Evolutionary conservation across 768 basidiomycete species (phyloP).

Genomic region (Rhodotorula kratochvilovae): DNA sequence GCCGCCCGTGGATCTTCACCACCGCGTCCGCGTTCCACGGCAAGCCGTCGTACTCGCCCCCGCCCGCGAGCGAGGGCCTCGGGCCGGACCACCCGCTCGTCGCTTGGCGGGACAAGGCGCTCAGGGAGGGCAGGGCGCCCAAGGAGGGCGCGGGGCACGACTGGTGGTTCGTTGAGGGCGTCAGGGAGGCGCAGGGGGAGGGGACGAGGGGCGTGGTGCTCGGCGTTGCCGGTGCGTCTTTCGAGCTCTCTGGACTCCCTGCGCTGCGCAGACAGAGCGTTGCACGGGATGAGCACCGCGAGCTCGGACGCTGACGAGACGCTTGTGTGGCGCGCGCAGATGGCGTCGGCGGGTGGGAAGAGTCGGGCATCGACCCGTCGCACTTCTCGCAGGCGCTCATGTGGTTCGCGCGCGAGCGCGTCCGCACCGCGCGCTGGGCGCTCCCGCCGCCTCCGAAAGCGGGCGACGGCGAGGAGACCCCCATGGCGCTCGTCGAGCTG

Average conservation of each 20-base stretch:
- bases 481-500: neutral
- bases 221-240: slow-evolving; percentile 26
- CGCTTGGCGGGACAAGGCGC: slow-evolving; percentile 18
- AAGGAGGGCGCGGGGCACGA: slow-evolving; percentile 34
- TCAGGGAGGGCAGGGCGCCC: neutral
- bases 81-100: slow-evolving; percentile 4
- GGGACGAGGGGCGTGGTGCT: slow-evolving; percentile 27
- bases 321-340: slow-evolving; percentile 58
- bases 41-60: neutral
- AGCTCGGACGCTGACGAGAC: no score
- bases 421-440: neutral
- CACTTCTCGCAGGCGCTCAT: slow-evolving; percentile 82
- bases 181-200: neutral
- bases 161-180: slow-evolving; percentile 20
- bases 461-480: neutral
- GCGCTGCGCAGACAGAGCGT: no score
- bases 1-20: slow-evolving; percentile 2
- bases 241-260: neutral
- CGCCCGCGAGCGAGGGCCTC: neutral
- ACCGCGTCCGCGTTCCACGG: slow-evolving; percentile 15
- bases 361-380: slow-evolving; percentile 76
- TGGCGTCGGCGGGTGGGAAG: slow-evolving; percentile 88
- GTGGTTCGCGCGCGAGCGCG: slow-evolving; percentile 44
- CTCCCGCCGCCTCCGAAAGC: neutral
- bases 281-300: no score